Base-by-base conservation (phyloP, 495 filamentous ascomycete genomes). In the Aspergillus taichungensis region DNA sequence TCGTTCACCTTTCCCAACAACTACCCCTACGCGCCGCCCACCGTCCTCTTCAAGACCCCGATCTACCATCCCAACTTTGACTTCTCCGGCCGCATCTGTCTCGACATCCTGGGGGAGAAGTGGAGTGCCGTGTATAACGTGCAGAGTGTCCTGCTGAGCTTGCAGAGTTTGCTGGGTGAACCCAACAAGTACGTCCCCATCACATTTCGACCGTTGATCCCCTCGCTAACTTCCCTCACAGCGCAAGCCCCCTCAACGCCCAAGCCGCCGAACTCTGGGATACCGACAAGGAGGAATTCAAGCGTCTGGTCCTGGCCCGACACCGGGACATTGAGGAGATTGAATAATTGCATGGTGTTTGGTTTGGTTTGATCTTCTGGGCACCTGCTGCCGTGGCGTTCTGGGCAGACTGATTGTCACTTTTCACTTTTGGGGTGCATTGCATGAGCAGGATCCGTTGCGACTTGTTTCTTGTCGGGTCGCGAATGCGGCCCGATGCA, bases 41-140 rank as follows among this genome's bases (percentile, higher is more conserved):
- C 84, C 13, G 91, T 99, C 11, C 74, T 95, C 33, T 95, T 92
- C 76, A 88, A 84, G 61, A 94, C 89, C 1, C 87, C 87, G 10
- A 94, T 95, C 63, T 94, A 91, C 68, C 89, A 95, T 54, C 89
- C 89, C 18, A 95, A 95, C 52, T 84, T 95, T 50, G 88, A 94
- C 62, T 91, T 92, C 66, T 88, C 88, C 6, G 88, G 88, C 33
- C 78, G 87, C 43, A 94, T 95, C 65, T 95, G 88, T 63, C 73
- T 99, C 47, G 94, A 97, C 64, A 99, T 99, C 54, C 72, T 99
- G 41, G 95, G 95, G 73, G 92, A 96, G 60, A 95, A 95, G 69
- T 97, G 92, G 92, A 94, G 88, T 51, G 83, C 83, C 13, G 87
- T 91, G 10, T 94, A 95, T 75, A 96, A 95, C 55, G 84, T 92